Evolutionary conservation across 306 rosid genomes (phyloP), one percentile per base, ranked within the genome.

Genomic region (Rosa lucieae): DNA sequence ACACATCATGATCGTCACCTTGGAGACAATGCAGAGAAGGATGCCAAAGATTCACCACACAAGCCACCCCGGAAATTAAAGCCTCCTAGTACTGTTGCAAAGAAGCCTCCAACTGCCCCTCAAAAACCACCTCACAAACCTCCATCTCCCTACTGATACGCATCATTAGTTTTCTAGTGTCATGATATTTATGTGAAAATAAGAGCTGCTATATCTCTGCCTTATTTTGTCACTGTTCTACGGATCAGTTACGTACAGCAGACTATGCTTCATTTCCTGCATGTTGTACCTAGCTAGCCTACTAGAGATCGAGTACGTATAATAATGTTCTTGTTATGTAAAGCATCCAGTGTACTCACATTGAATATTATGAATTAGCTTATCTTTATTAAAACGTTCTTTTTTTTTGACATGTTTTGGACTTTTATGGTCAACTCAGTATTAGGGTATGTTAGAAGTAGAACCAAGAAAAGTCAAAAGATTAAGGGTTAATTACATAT

Each of bases 61-160:
- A 74, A 43, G 56, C 78, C 56, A 43, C 78, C 79, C 2, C 12
- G 61, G 59, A 75, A 75, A 32, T 37, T 75, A 46, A 75, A 43
- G 17, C 56, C 78, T 46, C 44, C 70, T 8, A 59, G 55, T 59
- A 42, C 53, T 37, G 23, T 66, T 8, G 47, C 21, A 17, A 35
- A 37, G 70, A 66, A 66, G 6, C 47, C 70, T 65, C 69, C 21
- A 65, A 35, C 69, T 65, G 17, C 44, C 5, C 78, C 78, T 13
- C 42, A 73, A 26, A 74, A 74, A 7, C 68, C 68, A 55, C 67
- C 77, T 2, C 78, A 75, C 70, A 59, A 59, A 18, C 78, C 56
- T 44, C 59, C 79, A 46, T 46, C 49, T 26, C 71, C 58, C 8
- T 4, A 35, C 20, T 51, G 48, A 37, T 62, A 0, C 13, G 20